Conservation (phyloP, 352 stramenopile genomes). For the Phytophthora foliorum region DNA sequence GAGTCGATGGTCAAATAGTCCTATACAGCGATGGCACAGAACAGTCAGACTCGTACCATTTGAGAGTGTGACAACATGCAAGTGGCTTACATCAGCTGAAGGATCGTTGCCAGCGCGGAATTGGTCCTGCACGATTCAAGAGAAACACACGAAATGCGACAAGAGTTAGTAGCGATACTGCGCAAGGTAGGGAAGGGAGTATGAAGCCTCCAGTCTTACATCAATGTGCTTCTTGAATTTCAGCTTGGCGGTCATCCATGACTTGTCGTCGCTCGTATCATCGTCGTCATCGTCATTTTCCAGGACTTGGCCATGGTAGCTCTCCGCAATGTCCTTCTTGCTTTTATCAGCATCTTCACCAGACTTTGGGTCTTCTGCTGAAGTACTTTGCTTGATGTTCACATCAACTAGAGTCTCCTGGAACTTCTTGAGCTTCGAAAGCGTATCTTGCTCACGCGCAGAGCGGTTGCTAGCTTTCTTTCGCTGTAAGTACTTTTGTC, state of each 20-base stretch:
- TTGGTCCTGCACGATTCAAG: conserved; percentile 60
- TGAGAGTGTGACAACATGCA: conserved; percentile 4
- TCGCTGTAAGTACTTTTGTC: conserved; percentile 73
- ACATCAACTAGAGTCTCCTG: conserved; percentile 57
- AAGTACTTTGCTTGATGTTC: conserved; percentile 34
- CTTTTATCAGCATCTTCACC: conserved; percentile 14
- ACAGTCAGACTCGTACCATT: neutral
- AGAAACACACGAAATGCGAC: conserved; percentile 5
- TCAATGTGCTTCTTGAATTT: conserved; percentile 93
- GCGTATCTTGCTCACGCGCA: conserved; percentile 71
- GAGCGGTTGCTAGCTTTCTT: conserved; percentile 68
- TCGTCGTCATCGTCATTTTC: conserved; percentile 55
- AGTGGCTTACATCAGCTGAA: conserved; percentile 56
- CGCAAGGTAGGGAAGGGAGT: neutral
- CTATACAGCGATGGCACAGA: conserved; percentile 29
- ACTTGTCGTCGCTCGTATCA: conserved; percentile 56
- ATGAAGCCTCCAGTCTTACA: conserved; percentile 39
- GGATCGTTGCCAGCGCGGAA: conserved; percentile 70
- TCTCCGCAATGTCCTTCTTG: conserved; percentile 16
- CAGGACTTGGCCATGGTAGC: conserved; percentile 79
- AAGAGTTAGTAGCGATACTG: neutral
- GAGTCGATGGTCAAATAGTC: conserved; percentile 83
- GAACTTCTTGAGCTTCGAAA: conserved; percentile 78
- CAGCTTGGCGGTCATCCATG: conserved; percentile 90
- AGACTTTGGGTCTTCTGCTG: neutral